Conservation (phyloP, 345 rosid genomes). For the Aurinia saxatilis region DNA sequence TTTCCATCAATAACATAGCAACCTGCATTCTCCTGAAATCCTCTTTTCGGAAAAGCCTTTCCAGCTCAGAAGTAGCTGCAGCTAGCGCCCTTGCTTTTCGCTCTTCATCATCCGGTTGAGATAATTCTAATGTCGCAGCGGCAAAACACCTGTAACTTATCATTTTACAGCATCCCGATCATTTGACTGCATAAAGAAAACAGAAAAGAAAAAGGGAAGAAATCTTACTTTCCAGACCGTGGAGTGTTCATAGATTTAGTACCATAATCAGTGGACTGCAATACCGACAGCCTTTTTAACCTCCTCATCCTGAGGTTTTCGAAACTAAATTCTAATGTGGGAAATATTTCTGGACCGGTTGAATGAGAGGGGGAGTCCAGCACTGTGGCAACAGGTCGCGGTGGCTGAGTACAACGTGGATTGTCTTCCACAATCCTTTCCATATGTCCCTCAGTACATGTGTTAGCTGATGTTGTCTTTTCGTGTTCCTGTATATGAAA, state of each 20-base stretch:
- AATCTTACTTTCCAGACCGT: constrained; percentile 30
- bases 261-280: constrained; percentile 31
- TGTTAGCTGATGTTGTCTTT: constrained; percentile 29
- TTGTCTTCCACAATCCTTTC: constrained; percentile 31
- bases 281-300: constrained; percentile 49
- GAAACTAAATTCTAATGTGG: constrained; percentile 64
- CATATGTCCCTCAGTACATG: constrained; percentile 25
- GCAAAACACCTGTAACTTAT: constrained; percentile 51
- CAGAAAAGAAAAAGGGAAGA: constrained; percentile 5
- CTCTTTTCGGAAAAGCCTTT: constrained; percentile 78
- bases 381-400: constrained; percentile 29
- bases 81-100: constrained; percentile 67
- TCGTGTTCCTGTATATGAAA: constrained; percentile 34
- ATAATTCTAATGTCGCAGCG: constrained; percentile 81
- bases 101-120: constrained; percentile 81
- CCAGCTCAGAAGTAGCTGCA: constrained; percentile 86
- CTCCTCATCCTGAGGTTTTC: constrained; percentile 58
- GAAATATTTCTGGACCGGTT: constrained; percentile 46
- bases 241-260: constrained; percentile 37
- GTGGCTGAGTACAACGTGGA: constrained; percentile 30
- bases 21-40: constrained; percentile 95
- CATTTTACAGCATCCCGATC: not conserved
- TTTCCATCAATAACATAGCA: constrained; percentile 3
- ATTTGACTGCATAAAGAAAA: constrained; percentile 2
- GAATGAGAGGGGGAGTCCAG: constrained; percentile 42